phyloP scores from a whole-genome alignment of 1,284 basidiomycete genomes.

The Ganoderma resinaceum region DNA sequence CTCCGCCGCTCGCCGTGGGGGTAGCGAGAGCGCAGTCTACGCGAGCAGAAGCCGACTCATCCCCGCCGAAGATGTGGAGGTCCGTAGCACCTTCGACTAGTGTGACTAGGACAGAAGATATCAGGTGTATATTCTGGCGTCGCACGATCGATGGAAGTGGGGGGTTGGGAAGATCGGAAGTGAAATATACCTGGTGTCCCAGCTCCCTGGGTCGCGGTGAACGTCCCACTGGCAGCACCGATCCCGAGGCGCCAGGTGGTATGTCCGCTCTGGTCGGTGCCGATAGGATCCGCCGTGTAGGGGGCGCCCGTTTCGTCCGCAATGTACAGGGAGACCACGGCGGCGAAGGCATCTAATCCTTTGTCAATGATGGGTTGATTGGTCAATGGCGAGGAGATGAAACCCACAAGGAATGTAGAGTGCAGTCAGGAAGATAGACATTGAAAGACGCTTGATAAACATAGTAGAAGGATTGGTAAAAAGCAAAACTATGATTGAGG shows the following conservation, averaged over 20 bases:
- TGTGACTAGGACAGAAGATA: conserved; percentile 31
- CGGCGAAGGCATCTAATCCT: not conserved
- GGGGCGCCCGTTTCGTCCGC: not conserved
- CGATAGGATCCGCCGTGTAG: not conserved
- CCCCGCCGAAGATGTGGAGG: conserved; percentile 11
- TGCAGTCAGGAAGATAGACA: not conserved
- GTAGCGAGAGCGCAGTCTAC: not conserved
- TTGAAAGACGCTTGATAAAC: not conserved
- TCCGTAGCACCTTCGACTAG: conserved; percentile 33
- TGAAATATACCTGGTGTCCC: conserved; percentile 28
- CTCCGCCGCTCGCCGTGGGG: not conserved
- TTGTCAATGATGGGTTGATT: not conserved
- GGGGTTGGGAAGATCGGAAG: not conserved
- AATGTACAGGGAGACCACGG: not conserved
- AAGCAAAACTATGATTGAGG: not conserved
- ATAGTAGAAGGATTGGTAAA: not conserved
- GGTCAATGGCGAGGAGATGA: not conserved
- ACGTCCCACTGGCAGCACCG: conserved; percentile 43
- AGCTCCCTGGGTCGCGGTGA: conserved; percentile 33
- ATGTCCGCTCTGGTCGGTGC: conserved; percentile 19
- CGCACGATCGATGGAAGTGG: not conserved
- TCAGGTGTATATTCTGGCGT: not conserved
- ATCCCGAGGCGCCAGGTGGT: conserved; percentile 49
- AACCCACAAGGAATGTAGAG: not conserved
- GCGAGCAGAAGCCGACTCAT: not conserved